A percentile compares a stretch with the other conserved stretches of the same genome.
phyloP scores from a whole-genome alignment of 2,329 filamentous ascomycete genomes.

The Sporothrix luriei region DNA sequence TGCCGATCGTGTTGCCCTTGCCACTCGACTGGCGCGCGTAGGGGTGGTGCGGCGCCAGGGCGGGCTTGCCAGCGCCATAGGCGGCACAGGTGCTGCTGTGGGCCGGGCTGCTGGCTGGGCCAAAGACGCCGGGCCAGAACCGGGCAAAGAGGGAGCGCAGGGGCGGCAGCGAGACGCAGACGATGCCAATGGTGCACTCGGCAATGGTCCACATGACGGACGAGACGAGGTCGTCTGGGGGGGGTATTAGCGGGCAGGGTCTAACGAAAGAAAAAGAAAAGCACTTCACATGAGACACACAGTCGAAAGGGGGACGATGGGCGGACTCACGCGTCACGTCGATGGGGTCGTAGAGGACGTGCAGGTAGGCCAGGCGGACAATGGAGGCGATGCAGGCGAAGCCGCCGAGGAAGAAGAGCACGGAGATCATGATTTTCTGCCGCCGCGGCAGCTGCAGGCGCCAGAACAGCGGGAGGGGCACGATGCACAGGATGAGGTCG shows the following conservation, averaged over 20 bases:
- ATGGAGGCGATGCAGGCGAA: constrained; percentile 39
- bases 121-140: constrained; percentile 32
- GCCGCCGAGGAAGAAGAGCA: constrained; percentile 41
- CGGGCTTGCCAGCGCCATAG: not conserved
- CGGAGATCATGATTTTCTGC: constrained; percentile 39
- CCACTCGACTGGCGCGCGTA: constrained; percentile 15
- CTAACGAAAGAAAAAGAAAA: not conserved
- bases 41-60: constrained; percentile 13
- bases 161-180: constrained; percentile 43
- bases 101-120: not conserved
- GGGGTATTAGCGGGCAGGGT: not conserved
- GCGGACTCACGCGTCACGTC: constrained; percentile 41
- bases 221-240: constrained; percentile 40
- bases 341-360: constrained; percentile 35
- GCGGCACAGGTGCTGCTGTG: not conserved
- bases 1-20: not conserved
- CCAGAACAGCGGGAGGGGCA: constrained; percentile 42
- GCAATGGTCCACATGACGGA: constrained; percentile 43
- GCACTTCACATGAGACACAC: not conserved
- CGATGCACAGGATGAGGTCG: constrained; percentile 40
- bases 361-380: constrained; percentile 39
- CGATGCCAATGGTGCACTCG: constrained; percentile 43
- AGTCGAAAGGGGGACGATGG: no score
- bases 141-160: constrained; percentile 37
- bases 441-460: constrained; percentile 38